Evolutionary conservation across 2,329 filamentous ascomycete genomes (phyloP).

Genomic region (Exophiala lecanii-corni): DNA sequence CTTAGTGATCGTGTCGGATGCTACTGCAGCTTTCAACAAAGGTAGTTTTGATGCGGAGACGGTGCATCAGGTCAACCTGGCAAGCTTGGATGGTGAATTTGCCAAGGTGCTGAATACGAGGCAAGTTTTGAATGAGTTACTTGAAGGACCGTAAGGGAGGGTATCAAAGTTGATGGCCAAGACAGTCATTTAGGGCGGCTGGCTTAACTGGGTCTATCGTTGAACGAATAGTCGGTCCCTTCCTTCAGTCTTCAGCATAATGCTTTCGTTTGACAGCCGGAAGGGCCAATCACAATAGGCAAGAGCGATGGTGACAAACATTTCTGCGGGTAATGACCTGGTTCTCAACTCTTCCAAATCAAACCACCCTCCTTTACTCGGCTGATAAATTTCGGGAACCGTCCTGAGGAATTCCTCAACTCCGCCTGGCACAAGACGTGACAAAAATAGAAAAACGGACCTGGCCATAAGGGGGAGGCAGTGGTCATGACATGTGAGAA

Average conservation of each 20-base stretch:
- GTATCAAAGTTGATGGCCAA: background rate
- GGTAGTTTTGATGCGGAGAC: conserved; percentile 42
- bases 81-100: conserved; percentile 45
- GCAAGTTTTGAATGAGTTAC: conserved; percentile 33
- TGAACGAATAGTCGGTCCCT: too few species aligned
- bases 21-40: conserved; percentile 44
- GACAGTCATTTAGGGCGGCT: too few species aligned
- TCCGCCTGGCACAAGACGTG: conserved; percentile 14
- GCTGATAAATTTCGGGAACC: conserved; percentile 20
- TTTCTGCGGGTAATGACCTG: conserved; percentile 18
- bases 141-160: background rate
- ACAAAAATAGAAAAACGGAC: conserved; percentile 14
- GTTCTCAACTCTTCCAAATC: conserved; percentile 19
- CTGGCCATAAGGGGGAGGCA: conserved; percentile 5
- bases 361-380: conserved; percentile 22
- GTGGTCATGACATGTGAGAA: conserved; percentile 19
- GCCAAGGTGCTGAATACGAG: conserved; percentile 37
- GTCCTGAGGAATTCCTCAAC: conserved; percentile 22
- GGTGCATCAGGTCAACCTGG: conserved; percentile 42
- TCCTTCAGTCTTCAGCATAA: conserved; percentile 8
- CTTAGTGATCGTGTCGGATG: conserved; percentile 32
- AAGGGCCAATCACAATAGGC: conserved; percentile 26
- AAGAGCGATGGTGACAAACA: conserved; percentile 25
- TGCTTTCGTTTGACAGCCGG: conserved; percentile 15
- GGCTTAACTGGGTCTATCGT: too few species aligned